Percentiles rank a stretch among this genome's conserved stretches.
These are phyloP conservation scores for Boechera stricta DNA, from an alignment of 345 rosid species.

Conservation along the genomic window DNA sequence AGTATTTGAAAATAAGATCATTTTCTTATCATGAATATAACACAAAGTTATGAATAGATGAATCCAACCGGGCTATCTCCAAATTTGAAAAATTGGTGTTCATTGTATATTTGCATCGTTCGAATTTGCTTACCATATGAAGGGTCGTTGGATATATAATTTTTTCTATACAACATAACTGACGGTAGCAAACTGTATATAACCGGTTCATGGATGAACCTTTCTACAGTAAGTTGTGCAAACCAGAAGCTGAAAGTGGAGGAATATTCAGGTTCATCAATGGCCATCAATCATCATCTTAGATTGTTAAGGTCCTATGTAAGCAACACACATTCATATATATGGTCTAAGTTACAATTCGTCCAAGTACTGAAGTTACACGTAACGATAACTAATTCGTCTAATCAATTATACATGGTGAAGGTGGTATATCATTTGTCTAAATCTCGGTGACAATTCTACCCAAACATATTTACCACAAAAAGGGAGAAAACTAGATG, in stretches of 20 bases:
- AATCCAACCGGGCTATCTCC: not conserved
- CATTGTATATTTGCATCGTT: not conserved
- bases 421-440: not conserved
- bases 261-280: not conserved
- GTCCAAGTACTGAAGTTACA: too few relatives aligned
- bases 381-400: too few relatives aligned
- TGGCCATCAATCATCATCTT: not conserved
- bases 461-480: not conserved
- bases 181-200: not conserved
- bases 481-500: not conserved
- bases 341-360: too few relatives aligned
- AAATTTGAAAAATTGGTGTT: not conserved
- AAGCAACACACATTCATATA: too few relatives aligned
- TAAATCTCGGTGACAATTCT: not conserved
- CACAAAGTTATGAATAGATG: not conserved
- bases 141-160: not conserved
- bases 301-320: not conserved
- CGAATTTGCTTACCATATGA: not conserved
- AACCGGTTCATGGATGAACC: not conserved
- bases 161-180: not conserved
- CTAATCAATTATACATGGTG: too few relatives aligned
- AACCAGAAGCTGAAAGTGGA: not conserved
- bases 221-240: not conserved
- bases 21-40: not conserved
- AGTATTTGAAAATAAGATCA: not conserved